These are phyloP conservation scores for Jimgerdemannia flammicorona DNA, from an alignment of 192 early-diverging fungal genomes.

Conservation along the genomic window DNA sequence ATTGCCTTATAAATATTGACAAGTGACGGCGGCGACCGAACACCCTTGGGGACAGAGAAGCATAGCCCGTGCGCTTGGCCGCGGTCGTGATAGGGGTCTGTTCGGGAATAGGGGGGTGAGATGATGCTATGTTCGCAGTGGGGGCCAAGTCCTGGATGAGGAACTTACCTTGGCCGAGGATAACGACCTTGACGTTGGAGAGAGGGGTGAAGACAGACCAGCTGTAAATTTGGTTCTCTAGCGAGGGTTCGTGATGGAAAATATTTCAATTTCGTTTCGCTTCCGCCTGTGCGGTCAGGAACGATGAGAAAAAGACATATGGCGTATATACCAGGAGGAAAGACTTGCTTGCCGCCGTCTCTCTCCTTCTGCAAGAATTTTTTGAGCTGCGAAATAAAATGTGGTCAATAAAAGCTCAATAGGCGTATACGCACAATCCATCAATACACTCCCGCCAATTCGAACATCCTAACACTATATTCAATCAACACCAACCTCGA, in stretches of 20 bases:
- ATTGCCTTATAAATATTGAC: conserved; percentile 89
- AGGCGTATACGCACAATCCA: neutral
- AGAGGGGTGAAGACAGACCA: conserved; percentile 77
- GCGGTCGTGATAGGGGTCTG: conserved; percentile 68
- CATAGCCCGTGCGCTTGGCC: conserved; percentile 89
- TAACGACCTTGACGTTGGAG: conserved; percentile 74
- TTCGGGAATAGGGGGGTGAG: conserved; percentile 3
- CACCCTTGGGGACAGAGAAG: conserved; percentile 83
- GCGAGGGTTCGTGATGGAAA: neutral
- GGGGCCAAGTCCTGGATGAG: neutral
- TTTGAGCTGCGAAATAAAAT: conserved; percentile 58
- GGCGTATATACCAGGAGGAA: conserved; percentile 57
- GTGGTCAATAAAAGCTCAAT: neutral
- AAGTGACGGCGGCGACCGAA: conserved; percentile 80
- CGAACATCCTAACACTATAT: neutral
- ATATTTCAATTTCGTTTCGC: neutral
- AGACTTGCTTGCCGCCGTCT: conserved; percentile 50
- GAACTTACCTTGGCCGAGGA: conserved; percentile 84
- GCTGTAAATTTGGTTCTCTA: conserved; percentile 70
- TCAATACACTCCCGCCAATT: neutral
- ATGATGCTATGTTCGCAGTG: neutral
- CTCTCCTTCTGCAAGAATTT: conserved; percentile 58
- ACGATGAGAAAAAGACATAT: neutral
- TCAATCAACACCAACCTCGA: conserved; percentile 33
- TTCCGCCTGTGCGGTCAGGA: neutral